Evolutionary conservation across 371 early-diverging fungal species (phyloP), one percentile per base, ranked within the genome.

Genomic region (Apophysomyces variabilis): DNA sequence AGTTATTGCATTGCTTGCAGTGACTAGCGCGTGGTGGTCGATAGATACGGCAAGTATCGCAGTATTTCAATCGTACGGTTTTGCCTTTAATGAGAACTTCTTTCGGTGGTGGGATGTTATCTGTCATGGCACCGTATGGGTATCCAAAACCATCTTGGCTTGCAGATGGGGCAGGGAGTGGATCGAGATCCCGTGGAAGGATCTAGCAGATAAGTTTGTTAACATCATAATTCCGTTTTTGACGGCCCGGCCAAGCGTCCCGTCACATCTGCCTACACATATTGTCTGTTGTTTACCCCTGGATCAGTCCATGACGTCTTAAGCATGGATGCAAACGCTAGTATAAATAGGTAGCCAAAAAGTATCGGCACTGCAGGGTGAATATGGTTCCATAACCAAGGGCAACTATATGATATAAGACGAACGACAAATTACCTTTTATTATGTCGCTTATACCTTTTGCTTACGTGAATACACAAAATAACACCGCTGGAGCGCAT

Each of bases 281-380:
- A 38, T 39, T 18, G 8, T 16, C 26, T 18, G 32, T 50, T 50
- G 57, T 67, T 79, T 81, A 90, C 89, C 38, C 96, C 96, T 5
- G 96, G 96, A 81, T 96, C 96, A 5, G 90, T 91, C 82, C 92
- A 91, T n/a, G 93, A 92, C 35, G 96, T 88, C 74, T 87, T 89
- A 56, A 92, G 79, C 90, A 95, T 92, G 7, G 92, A 89, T 2
- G 84, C 84, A 14, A 92, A 64, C 3, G 92, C 74, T 35, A 92
- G 71, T 0, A 89, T 73, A 64, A 90, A 89, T n/a, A 93, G 50
- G 57, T 90, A 93, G 3, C 73, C 89, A 74, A 93, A 94, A 14
- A 93, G 69, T 58, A 93, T 82, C 5, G 90, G 89, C 14, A 86
- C 72, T 1, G 84, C 92, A 14, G 88, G 86, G 69, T 79, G 78